Conservation (phyloP, 805 yeast genomes). For the Candida adriatica region DNA sequence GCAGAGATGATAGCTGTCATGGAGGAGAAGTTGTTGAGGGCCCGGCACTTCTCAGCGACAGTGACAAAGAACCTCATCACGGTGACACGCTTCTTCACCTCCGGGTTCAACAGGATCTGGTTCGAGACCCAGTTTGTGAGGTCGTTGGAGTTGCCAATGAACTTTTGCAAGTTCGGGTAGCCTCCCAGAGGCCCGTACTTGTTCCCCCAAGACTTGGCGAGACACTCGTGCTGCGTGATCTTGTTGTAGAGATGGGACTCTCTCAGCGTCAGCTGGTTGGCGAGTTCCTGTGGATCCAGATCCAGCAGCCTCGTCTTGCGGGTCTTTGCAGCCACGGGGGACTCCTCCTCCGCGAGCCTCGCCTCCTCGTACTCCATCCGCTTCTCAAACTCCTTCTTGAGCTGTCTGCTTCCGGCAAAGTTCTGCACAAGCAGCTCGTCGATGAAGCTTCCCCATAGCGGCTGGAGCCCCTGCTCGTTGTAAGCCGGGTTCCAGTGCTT, state of each 20-base stretch:
- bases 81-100: constrained; percentile 59
- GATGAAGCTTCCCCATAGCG: constrained; percentile 33
- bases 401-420: constrained; percentile 36
- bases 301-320: constrained; percentile 49
- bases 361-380: constrained; percentile 16
- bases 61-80: constrained; percentile 66
- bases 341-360: constrained; percentile 4
- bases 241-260: constrained; percentile 65
- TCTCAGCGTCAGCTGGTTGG: constrained; percentile 76
- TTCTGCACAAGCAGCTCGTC: constrained; percentile 32
- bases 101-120: constrained; percentile 60
- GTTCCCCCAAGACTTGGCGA: constrained; percentile 71
- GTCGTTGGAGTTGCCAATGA: constrained; percentile 70
- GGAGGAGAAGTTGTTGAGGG: constrained; percentile 74
- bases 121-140: constrained; percentile 78
- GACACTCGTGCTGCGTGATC: constrained; percentile 65
- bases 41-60: constrained; percentile 73
- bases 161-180: constrained; percentile 48
- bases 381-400: constrained; percentile 32
- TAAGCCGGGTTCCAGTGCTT: constrained; percentile 65
- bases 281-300: constrained; percentile 68
- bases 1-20: constrained; percentile 93
- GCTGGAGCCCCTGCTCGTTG: constrained; percentile 36
- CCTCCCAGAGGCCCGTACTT: constrained; percentile 52
- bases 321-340: constrained; percentile 13